Evolutionary conservation across 805 yeast species (phyloP).

Genomic region (Vanderwaltozyma polyspora): DNA sequence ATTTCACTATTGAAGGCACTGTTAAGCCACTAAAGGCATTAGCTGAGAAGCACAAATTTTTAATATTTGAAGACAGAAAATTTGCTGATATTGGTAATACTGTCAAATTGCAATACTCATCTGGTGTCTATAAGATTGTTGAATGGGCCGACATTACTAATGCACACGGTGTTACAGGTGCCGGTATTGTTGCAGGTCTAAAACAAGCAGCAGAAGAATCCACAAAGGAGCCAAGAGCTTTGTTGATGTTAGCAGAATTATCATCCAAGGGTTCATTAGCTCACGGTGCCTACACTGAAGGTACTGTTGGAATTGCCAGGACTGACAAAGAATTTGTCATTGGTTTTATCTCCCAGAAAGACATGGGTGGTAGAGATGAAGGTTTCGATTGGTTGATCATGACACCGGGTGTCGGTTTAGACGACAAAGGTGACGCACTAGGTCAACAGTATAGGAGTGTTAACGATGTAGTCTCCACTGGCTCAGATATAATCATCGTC

Average conservation of each 20-base stretch:
- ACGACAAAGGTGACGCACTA: slow-evolving; percentile 87
- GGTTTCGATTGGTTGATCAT: slow-evolving; percentile 92
- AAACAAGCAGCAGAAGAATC: slow-evolving; percentile 64
- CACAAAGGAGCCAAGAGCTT: slow-evolving; percentile 71
- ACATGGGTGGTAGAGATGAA: slow-evolving; percentile 71
- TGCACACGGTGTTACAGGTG: slow-evolving; percentile 96
- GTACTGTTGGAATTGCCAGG: slow-evolving; percentile 85
- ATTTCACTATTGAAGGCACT: slow-evolving; percentile 73
- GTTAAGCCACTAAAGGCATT: slow-evolving; percentile 61
- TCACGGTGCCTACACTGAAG: slow-evolving; percentile 75
- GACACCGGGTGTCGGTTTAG: slow-evolving; percentile 98
- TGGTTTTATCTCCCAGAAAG: slow-evolving; percentile 91
- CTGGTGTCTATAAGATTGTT: slow-evolving; percentile 83
- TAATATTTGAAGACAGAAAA: slow-evolving; percentile 94
- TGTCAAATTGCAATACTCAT: slow-evolving; percentile 83
- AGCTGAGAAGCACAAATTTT: slow-evolving; percentile 71
- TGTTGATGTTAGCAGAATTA: slow-evolving; percentile 89
- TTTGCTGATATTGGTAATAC: slow-evolving; percentile 98
- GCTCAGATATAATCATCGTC: slow-evolving; percentile 94
- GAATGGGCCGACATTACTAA: slow-evolving; percentile 95
- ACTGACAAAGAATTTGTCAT: slow-evolving; percentile 80
- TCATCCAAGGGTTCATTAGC: slow-evolving; percentile 93
- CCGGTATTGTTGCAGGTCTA: slow-evolving; percentile 82
- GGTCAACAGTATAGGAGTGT: slow-evolving; percentile 98
- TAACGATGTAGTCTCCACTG: slow-evolving; percentile 66